Evolutionary conservation across 768 basidiomycete genomes (phyloP).

Genomic region (Dendrothele bispora): DNA sequence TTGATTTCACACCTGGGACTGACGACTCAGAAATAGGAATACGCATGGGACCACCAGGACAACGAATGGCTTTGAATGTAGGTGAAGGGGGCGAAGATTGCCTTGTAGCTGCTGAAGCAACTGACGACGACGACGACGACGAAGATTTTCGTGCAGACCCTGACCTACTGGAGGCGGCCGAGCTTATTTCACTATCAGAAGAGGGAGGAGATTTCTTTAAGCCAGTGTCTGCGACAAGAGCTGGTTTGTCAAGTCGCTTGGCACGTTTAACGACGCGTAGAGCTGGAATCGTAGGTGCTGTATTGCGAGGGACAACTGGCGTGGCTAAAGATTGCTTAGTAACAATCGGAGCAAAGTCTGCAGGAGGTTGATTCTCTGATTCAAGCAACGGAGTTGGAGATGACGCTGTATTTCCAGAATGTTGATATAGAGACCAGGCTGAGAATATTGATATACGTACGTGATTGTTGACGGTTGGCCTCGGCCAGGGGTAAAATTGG

Average conservation of each 20-base stretch:
- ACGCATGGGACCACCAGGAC: constrained; percentile 35
- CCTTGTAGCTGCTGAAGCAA: not conserved
- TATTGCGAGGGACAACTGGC: constrained; percentile 21
- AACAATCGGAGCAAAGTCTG: too few relatives aligned
- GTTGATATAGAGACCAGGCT: too few relatives aligned
- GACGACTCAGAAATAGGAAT: constrained; percentile 23
- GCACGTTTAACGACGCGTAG: constrained; percentile 49
- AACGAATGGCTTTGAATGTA: constrained; percentile 10
- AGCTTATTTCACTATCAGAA: not conserved
- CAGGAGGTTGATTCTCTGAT: constrained; percentile 5
- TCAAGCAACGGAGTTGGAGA: too few relatives aligned
- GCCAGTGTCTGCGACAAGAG: constrained; percentile 6
- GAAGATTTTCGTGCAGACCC: not conserved
- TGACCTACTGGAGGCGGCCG: not conserved
- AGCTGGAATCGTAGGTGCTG: constrained; percentile 32
- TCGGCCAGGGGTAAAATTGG: too few relatives aligned
- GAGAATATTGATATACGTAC: too few relatives aligned
- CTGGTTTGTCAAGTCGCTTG: constrained; percentile 15
- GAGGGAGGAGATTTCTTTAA: not conserved
- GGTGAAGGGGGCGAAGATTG: not conserved
- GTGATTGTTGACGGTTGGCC: too few relatives aligned
- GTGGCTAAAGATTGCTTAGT: constrained; percentile 5
- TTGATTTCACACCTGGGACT: not conserved
- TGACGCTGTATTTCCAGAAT: too few relatives aligned
- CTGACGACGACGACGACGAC: not conserved